Base-by-base conservation (phyloP, 2,329 filamentous ascomycete species). In the Beauveria sp. region DNA sequence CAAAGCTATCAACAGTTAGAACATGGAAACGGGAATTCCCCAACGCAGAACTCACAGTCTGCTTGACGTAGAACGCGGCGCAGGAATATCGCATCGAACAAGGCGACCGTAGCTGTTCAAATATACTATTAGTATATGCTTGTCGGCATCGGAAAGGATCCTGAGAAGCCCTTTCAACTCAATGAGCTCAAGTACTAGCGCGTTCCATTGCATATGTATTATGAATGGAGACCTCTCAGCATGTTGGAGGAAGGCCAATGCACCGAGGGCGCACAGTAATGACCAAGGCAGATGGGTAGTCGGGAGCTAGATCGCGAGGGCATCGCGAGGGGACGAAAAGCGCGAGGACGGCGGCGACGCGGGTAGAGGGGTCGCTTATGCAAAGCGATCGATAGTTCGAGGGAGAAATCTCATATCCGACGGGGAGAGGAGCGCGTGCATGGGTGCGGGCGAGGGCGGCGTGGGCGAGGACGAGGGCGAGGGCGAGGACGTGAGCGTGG, bases 71-170 rank as follows among this genome's bases (percentile, higher is more conserved):
- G 92, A 96, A 66, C 94, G 89, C 58, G 94, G 94, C 64, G 94
- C 94, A 67, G 94, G 94, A 72, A 99, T 99, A 73, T 99, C 94
- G 77, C 94, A 99, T 70, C 94, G 93, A 70, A 99, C 94, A 68
- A 99, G 89, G 67, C 94, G 92, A 67, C 94, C 94, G 80, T 97
- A 99, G 76, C 93, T 97, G 73, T 57, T 53, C 37, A 69, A 62
- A 64, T 69, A 63, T 70, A 20, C 62, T 67, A 79, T 83, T 75
- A 80, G 79, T 72, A 79, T 75, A 75, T 82, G 76, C n/a, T 48
- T 37, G 24, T 30, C 18, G 41, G 41, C 14, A 4, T 51, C n/a
- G 59, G 52, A 37, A 34, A 34, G 43, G 59, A 22, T 55, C 51
- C 59, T 46, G 37, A 41, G 37, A 55, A 51, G 51, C 52, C 50